Percentiles rank a stretch among this genome's conserved stretches.
phyloP scores from a whole-genome alignment of 768 basidiomycete genomes.

The Pilatotrama ljubarskyi region DNA sequence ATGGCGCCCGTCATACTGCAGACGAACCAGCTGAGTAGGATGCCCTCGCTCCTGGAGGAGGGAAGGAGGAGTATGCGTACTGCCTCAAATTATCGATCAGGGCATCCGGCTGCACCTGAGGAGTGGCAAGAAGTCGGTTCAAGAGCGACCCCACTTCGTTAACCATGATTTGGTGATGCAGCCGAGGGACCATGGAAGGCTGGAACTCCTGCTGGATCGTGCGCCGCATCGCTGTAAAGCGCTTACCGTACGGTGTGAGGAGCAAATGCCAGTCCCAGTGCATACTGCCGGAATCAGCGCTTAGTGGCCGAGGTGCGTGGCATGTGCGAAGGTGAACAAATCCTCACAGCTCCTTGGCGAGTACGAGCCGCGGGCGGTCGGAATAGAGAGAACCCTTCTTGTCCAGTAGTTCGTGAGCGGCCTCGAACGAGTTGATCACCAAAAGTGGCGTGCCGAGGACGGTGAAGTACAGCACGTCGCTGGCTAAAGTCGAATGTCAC shows the following conservation, averaged over 20 bases:
- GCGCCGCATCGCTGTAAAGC: not conserved
- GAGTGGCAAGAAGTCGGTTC: too few relatives aligned
- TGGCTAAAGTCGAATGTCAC: not conserved
- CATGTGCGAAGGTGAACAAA: too few relatives aligned
- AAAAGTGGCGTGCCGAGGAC: constrained; percentile 26
- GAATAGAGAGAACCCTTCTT: constrained; percentile 30
- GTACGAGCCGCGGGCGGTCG: constrained; percentile 24
- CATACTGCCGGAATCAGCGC: not conserved
- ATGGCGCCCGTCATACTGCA: constrained; percentile 6
- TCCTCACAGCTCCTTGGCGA: constrained; percentile 4
- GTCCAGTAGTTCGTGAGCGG: constrained; percentile 30
- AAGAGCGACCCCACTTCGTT: too few relatives aligned
- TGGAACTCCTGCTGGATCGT: constrained; percentile 7
- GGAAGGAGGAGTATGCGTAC: too few relatives aligned
- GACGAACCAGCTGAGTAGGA: too few relatives aligned
- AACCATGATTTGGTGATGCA: too few relatives aligned
- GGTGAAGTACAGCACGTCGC: constrained; percentile 26
- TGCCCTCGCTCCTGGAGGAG: too few relatives aligned
- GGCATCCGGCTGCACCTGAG: too few relatives aligned
- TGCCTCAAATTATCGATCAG: not conserved
- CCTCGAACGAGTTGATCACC: constrained; percentile 26
- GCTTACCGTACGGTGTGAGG: not conserved
- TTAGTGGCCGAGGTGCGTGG: too few relatives aligned
- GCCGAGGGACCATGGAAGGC: too few relatives aligned
- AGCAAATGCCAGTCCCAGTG: constrained; percentile 20